phyloP scores from a whole-genome alignment of 1,284 basidiomycete species.

The Microbotryum silenes-acaulis region DNA sequence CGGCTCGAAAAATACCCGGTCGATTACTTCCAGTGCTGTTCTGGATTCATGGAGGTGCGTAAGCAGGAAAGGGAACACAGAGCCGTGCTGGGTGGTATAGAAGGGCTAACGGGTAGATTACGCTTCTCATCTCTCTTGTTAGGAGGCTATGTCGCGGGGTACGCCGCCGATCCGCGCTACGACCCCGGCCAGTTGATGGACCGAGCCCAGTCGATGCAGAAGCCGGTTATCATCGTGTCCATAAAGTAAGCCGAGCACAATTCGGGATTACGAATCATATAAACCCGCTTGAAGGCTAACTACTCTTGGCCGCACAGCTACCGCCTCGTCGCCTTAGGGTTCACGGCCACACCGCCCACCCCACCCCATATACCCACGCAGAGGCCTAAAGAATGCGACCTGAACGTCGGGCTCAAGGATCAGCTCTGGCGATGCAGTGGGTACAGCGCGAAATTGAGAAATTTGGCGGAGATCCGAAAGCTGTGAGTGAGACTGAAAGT shows the following conservation, averaged over 20 bases:
- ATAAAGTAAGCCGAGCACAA: slow-evolving; percentile 13
- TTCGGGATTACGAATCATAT: background rate
- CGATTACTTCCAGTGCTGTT: slow-evolving; percentile 24
- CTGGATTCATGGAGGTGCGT: slow-evolving; percentile 20
- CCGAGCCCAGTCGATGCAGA: slow-evolving; percentile 11
- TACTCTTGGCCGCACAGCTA: slow-evolving; percentile 15
- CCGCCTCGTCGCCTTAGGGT: slow-evolving; percentile 24
- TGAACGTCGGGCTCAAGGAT: slow-evolving; percentile 31
- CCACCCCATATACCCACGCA: slow-evolving; percentile 23
- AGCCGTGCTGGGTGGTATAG: no score
- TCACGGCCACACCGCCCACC: slow-evolving; percentile 19
- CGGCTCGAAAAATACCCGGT: slow-evolving; percentile 8
- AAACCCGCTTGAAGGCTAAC: background rate
- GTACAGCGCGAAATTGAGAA: slow-evolving; percentile 14
- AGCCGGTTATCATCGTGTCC: slow-evolving; percentile 22
- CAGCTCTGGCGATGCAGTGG: slow-evolving; percentile 28
- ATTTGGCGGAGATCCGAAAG: slow-evolving; percentile 21
- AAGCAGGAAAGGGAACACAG: background rate
- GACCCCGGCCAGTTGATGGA: slow-evolving; percentile 20
- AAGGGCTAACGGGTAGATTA: no score
- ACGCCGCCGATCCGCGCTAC: slow-evolving; percentile 20
- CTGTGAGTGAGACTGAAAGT: background rate
- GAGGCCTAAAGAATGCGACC: slow-evolving; percentile 20
- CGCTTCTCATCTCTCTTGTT: background rate
- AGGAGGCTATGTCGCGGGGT: slow-evolving; percentile 24